Conservation (phyloP, 768 basidiomycete species). For the Lyophyllum shimeji region DNA sequence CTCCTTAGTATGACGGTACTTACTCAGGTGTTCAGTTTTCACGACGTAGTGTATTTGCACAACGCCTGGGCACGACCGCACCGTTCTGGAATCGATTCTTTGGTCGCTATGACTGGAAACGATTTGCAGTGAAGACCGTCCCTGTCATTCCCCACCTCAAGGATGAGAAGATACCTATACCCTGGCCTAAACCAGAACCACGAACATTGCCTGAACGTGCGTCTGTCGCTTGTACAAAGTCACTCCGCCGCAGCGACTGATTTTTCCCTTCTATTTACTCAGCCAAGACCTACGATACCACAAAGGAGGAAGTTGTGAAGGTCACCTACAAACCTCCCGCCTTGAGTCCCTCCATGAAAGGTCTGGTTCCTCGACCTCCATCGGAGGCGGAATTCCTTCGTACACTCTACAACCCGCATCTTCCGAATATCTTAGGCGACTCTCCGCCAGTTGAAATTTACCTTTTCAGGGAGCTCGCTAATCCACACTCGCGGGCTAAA, state of each 20-base stretch:
- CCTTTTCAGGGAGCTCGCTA: conserved; percentile 69
- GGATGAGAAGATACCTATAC: conserved; percentile 47
- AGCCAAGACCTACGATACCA: conserved; percentile 69
- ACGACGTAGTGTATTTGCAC: conserved; percentile 68
- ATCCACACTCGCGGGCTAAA: conserved; percentile 82
- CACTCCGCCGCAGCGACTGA: neutral
- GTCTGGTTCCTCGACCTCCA: conserved; percentile 38
- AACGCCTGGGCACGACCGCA: conserved; percentile 59
- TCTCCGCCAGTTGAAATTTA: conserved; percentile 65
- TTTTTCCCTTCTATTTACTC: conserved; percentile 1
- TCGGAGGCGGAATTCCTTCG: conserved; percentile 59
- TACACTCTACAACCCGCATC: conserved; percentile 55
- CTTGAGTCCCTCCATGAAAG: conserved; percentile 37
- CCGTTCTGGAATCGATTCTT: conserved; percentile 58
- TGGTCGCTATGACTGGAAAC: conserved; percentile 69
- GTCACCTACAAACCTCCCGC: conserved; percentile 71
- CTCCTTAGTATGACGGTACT: neutral
- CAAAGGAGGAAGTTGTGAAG: conserved; percentile 55
- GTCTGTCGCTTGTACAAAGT: conserved; percentile 19
- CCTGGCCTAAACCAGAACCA: conserved; percentile 65
- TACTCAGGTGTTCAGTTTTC: neutral
- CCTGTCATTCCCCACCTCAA: conserved; percentile 52
- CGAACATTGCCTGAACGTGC: conserved; percentile 44
- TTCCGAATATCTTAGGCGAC: conserved; percentile 42
- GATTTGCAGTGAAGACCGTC: conserved; percentile 64